Percentiles rank a stretch among this genome's conserved stretches.
These are phyloP conservation scores for Gonapodya sp. DNA, from an alignment of 192 early-diverging fungal genomes.

Conservation along the genomic window DNA sequence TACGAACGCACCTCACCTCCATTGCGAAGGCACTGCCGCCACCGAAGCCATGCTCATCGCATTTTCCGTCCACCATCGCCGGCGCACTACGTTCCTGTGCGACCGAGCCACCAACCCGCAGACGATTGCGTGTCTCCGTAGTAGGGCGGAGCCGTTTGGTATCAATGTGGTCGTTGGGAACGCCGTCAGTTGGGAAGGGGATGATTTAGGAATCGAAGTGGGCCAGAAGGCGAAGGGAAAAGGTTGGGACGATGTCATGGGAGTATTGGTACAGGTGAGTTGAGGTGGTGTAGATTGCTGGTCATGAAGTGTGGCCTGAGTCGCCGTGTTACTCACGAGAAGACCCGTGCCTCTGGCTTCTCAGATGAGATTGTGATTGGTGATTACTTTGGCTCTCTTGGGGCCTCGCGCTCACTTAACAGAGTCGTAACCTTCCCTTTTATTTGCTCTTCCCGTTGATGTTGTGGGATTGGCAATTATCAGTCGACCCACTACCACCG, in stretches of 20 bases:
- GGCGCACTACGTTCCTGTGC: constrained; percentile 82
- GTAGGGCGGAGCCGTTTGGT: constrained; percentile 89
- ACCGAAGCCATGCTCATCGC: constrained; percentile 95
- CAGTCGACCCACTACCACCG: constrained; percentile 11
- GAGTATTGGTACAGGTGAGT: constrained; percentile 83
- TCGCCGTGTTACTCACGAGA: too few relatives aligned
- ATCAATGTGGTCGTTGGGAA: constrained; percentile 83
- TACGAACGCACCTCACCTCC: neutral
- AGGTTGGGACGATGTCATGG: constrained; percentile 80
- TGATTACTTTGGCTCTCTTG: too few relatives aligned
- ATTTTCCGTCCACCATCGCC: constrained; percentile 56
- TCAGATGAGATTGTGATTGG: neutral
- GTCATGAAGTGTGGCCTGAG: too few relatives aligned
- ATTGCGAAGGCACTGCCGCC: constrained; percentile 73
- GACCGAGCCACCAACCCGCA: constrained; percentile 91
- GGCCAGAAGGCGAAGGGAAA: constrained; percentile 46
- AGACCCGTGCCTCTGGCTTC: neutral
- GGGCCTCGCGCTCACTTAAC: too few relatives aligned
- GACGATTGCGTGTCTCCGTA: constrained; percentile 86
- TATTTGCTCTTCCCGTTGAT: neutral
- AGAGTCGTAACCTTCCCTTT: too few relatives aligned
- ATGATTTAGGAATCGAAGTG: neutral
- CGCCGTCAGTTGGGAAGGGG: constrained; percentile 68
- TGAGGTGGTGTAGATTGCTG: too few relatives aligned
- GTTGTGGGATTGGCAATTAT: neutral